These are phyloP conservation scores for Tetracentron sinense DNA, from an alignment of 164 flowering plant genomes.

Conservation along the genomic window DNA sequence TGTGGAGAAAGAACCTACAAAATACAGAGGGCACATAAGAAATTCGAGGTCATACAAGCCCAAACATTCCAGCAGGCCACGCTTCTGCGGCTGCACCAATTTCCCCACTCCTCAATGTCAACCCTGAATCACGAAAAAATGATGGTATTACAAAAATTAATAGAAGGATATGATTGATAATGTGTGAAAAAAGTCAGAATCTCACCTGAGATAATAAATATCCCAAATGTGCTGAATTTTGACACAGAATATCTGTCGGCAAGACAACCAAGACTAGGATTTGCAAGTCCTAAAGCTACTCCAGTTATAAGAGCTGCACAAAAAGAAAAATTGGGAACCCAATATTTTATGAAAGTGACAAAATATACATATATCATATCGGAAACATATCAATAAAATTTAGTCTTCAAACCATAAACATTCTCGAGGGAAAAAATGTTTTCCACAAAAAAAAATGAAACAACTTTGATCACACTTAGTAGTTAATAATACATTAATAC, in stretches of 20 bases:
- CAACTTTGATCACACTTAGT: not conserved
- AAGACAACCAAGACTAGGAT: constrained; percentile 79
- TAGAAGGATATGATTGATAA: not conserved
- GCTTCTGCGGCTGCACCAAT: constrained; percentile 79
- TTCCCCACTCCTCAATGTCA: constrained; percentile 69
- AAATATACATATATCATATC: no score
- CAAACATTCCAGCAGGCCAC: constrained; percentile 88
- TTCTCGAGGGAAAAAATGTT: no score
- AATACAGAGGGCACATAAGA: constrained; percentile 32
- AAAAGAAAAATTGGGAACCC: constrained; percentile 8
- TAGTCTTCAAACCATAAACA: no score
- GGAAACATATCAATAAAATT: no score
- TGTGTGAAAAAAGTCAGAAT: not conserved
- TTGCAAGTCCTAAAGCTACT: constrained; percentile 65
- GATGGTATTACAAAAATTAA: not conserved
- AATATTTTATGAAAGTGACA: no score
- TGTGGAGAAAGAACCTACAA: constrained; percentile 26
- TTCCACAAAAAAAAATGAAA: not conserved
- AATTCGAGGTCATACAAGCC: constrained; percentile 76
- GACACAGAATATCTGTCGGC: constrained; percentile 67
- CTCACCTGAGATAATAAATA: constrained; percentile 82
- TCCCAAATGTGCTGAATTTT: constrained; percentile 77
- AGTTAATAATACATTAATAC: no score
- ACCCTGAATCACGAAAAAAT: constrained; percentile 39
- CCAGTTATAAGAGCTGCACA: constrained; percentile 80